These are phyloP conservation scores for Rhodamnia rubescens DNA, from an alignment of 345 rosid species.

Conservation along the genomic window DNA sequence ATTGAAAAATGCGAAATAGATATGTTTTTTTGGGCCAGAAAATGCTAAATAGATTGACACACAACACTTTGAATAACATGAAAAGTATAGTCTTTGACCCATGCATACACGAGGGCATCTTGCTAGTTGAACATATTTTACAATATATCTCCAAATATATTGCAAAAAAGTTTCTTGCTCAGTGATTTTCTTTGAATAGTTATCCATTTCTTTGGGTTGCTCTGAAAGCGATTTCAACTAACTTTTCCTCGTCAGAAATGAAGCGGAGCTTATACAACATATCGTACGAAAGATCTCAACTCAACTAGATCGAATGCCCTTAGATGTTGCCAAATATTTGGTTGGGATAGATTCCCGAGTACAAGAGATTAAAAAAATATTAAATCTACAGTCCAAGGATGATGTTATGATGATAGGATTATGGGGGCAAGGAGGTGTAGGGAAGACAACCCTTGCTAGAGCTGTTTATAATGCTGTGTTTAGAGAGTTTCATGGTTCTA, in stretches of 20 bases:
- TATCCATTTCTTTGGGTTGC: neutral
- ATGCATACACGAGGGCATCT: neutral
- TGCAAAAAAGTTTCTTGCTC: neutral
- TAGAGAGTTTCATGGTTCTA: conserved; percentile 9
- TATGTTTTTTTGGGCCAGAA: too few species aligned
- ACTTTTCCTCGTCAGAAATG: neutral
- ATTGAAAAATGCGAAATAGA: too few species aligned
- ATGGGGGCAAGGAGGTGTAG: conserved; percentile 40
- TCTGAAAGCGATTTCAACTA: neutral
- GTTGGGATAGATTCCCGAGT: conserved; percentile 22
- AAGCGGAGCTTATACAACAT: neutral
- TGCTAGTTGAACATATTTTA: fast-evolving
- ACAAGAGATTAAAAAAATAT: neutral
- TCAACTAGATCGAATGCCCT: neutral
- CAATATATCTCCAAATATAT: neutral
- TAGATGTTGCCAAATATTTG: neutral
- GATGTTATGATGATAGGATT: conserved; percentile 13
- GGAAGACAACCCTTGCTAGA: conserved; percentile 36
- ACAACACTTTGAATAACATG: neutral
- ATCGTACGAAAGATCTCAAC: neutral
- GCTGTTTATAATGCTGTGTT: conserved; percentile 3
- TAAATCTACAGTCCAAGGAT: neutral
- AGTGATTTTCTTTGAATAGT: neutral
- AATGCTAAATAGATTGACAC: too few species aligned
- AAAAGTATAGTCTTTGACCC: neutral